phyloP scores from a whole-genome alignment of 2,329 filamentous ascomycete species.

The Sporothrix variecibatus region DNA sequence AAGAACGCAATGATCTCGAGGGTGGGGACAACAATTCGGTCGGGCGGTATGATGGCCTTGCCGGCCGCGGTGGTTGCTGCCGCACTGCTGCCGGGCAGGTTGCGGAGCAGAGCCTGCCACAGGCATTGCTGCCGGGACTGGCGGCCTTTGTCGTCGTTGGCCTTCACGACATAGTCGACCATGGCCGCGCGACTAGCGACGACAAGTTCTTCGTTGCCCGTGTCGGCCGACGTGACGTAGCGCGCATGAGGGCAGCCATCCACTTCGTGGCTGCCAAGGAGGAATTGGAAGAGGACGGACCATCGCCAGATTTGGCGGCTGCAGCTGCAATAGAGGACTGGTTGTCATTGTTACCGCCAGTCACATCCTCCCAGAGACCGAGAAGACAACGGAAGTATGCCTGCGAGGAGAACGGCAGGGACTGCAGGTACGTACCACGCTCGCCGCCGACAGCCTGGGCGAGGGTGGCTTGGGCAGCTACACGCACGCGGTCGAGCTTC shows the following conservation, averaged over 20 bases:
- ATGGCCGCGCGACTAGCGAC: slow-evolving; percentile 69
- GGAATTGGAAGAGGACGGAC: slow-evolving; percentile 22
- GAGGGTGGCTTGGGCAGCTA: slow-evolving; percentile 61
- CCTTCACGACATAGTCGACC: slow-evolving; percentile 51
- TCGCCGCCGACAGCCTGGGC: slow-evolving; percentile 40
- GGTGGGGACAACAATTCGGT: slow-evolving; percentile 72
- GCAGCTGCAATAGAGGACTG: slow-evolving; percentile 39
- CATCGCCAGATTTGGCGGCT: slow-evolving; percentile 32
- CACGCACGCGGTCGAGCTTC: slow-evolving; percentile 84
- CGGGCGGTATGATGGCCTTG: slow-evolving; percentile 53
- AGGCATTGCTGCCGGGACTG: slow-evolving; percentile 7
- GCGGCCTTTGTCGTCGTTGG: slow-evolving; percentile 35
- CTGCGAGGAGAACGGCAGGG: slow-evolving; percentile 58
- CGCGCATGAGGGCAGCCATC: slow-evolving; percentile 61
- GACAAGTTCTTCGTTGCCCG: slow-evolving; percentile 75
- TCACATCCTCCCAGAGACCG: slow-evolving; percentile 42
- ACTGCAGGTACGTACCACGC: slow-evolving; percentile 37
- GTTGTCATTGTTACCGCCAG: neutral
- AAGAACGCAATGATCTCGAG: slow-evolving; percentile 79
- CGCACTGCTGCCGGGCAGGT: slow-evolving; percentile 46
- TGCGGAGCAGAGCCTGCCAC: slow-evolving; percentile 50
- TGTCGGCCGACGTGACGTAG: slow-evolving; percentile 71
- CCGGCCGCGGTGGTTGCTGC: neutral
- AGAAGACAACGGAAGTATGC: slow-evolving; percentile 61
- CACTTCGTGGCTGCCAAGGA: slow-evolving; percentile 36